Percentiles rank a stretch among this genome's conserved stretches.
Evolutionary conservation across 1,284 basidiomycete species (phyloP).

Genomic region (Violaceomyces palustris): DNA sequence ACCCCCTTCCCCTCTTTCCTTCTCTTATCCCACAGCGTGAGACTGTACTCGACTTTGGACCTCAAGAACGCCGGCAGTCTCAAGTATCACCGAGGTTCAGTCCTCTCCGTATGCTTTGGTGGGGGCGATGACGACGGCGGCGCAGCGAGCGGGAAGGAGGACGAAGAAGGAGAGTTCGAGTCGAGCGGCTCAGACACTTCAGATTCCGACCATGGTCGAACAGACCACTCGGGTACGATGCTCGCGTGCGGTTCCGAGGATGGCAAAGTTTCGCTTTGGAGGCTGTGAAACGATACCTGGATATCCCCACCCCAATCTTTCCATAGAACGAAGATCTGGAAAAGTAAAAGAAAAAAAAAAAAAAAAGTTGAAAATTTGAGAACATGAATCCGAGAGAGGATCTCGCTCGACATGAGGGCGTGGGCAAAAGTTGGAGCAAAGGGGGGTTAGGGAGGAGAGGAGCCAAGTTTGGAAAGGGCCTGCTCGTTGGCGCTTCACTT

Average conservation of each 20-base stretch:
- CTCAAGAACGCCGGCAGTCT: conserved; percentile 6
- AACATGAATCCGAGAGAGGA: neutral
- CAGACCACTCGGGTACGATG: too few relatives aligned
- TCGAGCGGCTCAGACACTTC: too few relatives aligned
- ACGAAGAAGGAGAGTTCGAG: neutral
- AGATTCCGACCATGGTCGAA: too few relatives aligned
- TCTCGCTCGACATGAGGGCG: neutral
- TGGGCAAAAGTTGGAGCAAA: neutral
- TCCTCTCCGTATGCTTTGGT: conserved; percentile 13
- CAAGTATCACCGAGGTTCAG: conserved; percentile 17
- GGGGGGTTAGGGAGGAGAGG: too few relatives aligned
- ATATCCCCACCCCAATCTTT: too few relatives aligned
- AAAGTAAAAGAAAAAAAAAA: neutral
- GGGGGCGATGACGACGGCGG: conserved; percentile 1
- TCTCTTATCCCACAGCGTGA: conserved; percentile 1
- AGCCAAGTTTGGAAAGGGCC: too few relatives aligned
- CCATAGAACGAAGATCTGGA: too few relatives aligned
- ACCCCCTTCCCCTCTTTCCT: neutral
- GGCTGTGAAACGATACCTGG: conserved; percentile 7
- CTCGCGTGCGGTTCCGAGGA: conserved; percentile 21
- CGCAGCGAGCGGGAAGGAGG: neutral
- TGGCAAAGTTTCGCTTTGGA: conserved; percentile 28
- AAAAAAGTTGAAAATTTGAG: neutral
- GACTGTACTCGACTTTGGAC: conserved; percentile 2
- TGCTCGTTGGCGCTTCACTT: too few relatives aligned